These are phyloP conservation scores for Xylaria sp. DNA, from an alignment of 2,329 filamentous ascomycete species.

Conservation along the genomic window DNA sequence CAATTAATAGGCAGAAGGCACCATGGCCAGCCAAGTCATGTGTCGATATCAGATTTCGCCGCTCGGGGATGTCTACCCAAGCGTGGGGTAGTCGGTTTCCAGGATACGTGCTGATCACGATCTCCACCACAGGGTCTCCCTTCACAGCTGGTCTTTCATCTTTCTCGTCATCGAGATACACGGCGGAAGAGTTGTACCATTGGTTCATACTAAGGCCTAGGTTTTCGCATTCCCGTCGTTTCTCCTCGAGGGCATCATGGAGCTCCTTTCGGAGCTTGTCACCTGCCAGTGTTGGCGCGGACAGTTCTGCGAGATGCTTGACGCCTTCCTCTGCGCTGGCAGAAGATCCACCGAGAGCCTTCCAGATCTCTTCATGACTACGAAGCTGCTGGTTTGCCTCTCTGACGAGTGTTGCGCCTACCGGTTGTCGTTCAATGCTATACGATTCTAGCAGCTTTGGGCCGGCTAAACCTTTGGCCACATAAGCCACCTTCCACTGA, in stretches of 20 bases:
- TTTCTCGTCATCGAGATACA: slow-evolving; percentile 47
- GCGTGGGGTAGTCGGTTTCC: slow-evolving; percentile 69
- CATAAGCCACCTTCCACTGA: slow-evolving; percentile 63
- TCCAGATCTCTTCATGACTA: slow-evolving; percentile 60
- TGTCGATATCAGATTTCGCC: slow-evolving; percentile 61
- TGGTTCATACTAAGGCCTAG: slow-evolving; percentile 56
- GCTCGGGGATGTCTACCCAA: slow-evolving; percentile 65
- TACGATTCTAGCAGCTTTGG: slow-evolving; percentile 56
- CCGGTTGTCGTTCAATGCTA: slow-evolving; percentile 59
- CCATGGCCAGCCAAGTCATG: slow-evolving; percentile 69
- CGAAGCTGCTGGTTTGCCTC: slow-evolving; percentile 66
- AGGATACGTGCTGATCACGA: slow-evolving; percentile 60
- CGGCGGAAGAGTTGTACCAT: slow-evolving; percentile 56
- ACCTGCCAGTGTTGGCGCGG: slow-evolving; percentile 49
- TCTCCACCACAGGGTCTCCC: slow-evolving; percentile 40
- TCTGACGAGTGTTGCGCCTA: slow-evolving; percentile 57
- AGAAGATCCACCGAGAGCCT: slow-evolving; percentile 57
- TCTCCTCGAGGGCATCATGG: slow-evolving; percentile 57
- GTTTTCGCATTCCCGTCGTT: slow-evolving; percentile 62
- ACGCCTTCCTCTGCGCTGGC: slow-evolving; percentile 53
- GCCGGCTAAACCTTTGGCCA: slow-evolving; percentile 52
- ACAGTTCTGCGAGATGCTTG: slow-evolving; percentile 49
- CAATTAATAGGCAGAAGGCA: slow-evolving; percentile 60
- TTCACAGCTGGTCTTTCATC: slow-evolving; percentile 46
- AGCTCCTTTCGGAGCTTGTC: slow-evolving; percentile 50